A percentile compares a stretch with the other conserved stretches of the same genome.
Conservation (phyloP, 225 moss, liverwort and hornwort species). For the Thuidium tamariscinum region DNA sequence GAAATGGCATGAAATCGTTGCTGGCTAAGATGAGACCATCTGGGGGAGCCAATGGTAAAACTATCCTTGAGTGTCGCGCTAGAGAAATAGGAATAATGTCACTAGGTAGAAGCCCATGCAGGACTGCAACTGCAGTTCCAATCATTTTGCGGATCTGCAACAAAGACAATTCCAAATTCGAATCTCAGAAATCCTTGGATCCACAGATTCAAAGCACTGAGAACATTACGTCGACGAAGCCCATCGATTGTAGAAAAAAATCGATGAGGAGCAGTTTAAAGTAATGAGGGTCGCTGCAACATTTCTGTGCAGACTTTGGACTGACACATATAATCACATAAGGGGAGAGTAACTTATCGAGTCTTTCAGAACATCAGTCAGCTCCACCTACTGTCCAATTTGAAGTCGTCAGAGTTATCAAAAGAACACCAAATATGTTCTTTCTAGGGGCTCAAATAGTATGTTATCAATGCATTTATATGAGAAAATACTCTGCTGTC, state of each 20-base stretch:
- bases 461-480: not conserved
- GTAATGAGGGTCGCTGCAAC: not conserved
- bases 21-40: constrained; percentile 72
- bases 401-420: not conserved
- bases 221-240: not conserved
- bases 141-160: constrained; percentile 97
- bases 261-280: not conserved
- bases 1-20: constrained; percentile 70
- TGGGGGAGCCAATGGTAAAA: constrained; percentile 77
- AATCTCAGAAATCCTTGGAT: not conserved
- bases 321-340: not conserved
- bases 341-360: not conserved
- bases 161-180: not conserved
- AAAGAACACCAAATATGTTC: not conserved
- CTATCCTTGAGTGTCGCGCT: constrained; percentile 69
- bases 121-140: constrained; percentile 75
- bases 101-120: constrained; percentile 44
- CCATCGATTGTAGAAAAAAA: not conserved
- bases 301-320: not conserved
- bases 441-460: not conserved
- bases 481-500: not conserved
- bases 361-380: not conserved
- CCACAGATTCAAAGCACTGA: not conserved
- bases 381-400: not conserved
- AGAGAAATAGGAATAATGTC: constrained; percentile 72